Conservation (phyloP, 2,329 filamentous ascomycete species). For the Penicillium sp. region DNA sequence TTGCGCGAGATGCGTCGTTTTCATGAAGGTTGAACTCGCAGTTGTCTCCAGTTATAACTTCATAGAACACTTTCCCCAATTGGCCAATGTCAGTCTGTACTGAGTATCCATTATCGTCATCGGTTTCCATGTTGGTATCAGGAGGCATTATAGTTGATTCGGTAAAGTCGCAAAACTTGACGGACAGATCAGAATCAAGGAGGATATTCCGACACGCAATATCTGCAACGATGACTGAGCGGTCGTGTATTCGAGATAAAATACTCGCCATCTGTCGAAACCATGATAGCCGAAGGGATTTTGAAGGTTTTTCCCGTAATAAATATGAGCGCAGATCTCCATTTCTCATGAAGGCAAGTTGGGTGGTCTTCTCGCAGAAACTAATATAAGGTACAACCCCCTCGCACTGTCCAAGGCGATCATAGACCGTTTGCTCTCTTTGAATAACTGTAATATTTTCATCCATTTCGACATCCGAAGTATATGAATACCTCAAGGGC, state of each 20-base stretch:
- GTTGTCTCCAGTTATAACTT: slow-evolving; percentile 29
- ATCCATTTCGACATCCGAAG: slow-evolving; percentile 21
- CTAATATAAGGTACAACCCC: slow-evolving; percentile 23
- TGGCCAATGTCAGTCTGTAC: slow-evolving; percentile 36
- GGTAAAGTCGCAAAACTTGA: slow-evolving; percentile 37
- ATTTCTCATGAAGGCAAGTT: slow-evolving; percentile 30
- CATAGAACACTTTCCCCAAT: slow-evolving; percentile 37
- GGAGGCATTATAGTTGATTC: slow-evolving; percentile 31
- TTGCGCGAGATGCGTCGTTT: slow-evolving; percentile 19
- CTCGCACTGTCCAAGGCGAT: slow-evolving; percentile 1
- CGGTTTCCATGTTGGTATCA: slow-evolving; percentile 32
- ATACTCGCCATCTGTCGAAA: neutral
- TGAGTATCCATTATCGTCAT: slow-evolving; percentile 33
- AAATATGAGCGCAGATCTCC: slow-evolving; percentile 32
- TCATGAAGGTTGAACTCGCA: slow-evolving; percentile 34
- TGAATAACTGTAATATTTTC: slow-evolving; percentile 21
- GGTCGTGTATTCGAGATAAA: neutral
- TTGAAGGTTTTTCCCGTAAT: slow-evolving; percentile 10
- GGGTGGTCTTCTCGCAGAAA: slow-evolving; percentile 15
- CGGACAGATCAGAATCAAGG: slow-evolving; percentile 30
- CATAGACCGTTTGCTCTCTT: slow-evolving; percentile 27
- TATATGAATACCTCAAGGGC: slow-evolving; percentile 22
- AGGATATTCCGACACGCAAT: slow-evolving; percentile 36
- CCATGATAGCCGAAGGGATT: neutral
- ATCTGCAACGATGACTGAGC: slow-evolving; percentile 29